Evolutionary conservation across 2,329 filamentous ascomycete genomes (phyloP).

Genomic region (Aspergillus piperis): DNA sequence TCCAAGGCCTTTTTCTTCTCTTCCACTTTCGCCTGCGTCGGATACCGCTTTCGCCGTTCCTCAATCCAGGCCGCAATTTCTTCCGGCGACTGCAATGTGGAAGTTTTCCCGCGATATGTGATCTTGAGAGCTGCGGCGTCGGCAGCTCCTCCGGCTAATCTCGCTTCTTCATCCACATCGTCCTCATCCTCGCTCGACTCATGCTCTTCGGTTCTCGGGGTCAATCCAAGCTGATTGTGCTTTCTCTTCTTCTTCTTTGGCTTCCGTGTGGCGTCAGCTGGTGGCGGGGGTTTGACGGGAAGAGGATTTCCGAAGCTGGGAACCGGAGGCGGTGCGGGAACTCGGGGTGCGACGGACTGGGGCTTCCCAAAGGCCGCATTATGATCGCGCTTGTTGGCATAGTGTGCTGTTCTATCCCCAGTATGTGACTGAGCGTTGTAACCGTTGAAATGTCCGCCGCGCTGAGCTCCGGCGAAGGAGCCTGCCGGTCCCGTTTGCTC

Average conservation of each 20-base stretch:
- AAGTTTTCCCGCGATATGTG: slow-evolving; percentile 58
- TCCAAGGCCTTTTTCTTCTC: slow-evolving; percentile 65
- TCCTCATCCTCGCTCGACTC: slow-evolving; percentile 51
- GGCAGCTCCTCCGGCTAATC: slow-evolving; percentile 33
- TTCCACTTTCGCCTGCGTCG: slow-evolving; percentile 68
- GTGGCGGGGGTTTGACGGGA: slow-evolving; percentile 44
- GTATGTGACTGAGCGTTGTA: slow-evolving; percentile 22
- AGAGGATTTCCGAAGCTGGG: slow-evolving; percentile 48
- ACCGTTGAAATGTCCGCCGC: slow-evolving; percentile 27
- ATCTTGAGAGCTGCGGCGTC: slow-evolving; percentile 46
- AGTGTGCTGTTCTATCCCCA: slow-evolving; percentile 23
- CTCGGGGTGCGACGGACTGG: slow-evolving; percentile 30
- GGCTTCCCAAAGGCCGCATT: slow-evolving; percentile 40
- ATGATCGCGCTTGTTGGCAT: slow-evolving; percentile 40
- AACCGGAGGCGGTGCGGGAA: slow-evolving; percentile 45
- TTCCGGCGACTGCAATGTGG: slow-evolving; percentile 56
- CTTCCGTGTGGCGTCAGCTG: slow-evolving; percentile 37
- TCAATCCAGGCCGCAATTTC: slow-evolving; percentile 80
- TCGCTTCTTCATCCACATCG: slow-evolving; percentile 49
- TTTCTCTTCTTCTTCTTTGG: slow-evolving; percentile 46
- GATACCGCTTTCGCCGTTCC: slow-evolving; percentile 77
- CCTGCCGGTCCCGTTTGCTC: slow-evolving; percentile 51
- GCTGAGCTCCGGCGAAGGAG: slow-evolving; percentile 44
- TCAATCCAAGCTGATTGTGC: slow-evolving; percentile 51
- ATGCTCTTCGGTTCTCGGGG: slow-evolving; percentile 47